Base-by-base conservation (phyloP, 345 rosid species). In the Iberis pinnata region DNA sequence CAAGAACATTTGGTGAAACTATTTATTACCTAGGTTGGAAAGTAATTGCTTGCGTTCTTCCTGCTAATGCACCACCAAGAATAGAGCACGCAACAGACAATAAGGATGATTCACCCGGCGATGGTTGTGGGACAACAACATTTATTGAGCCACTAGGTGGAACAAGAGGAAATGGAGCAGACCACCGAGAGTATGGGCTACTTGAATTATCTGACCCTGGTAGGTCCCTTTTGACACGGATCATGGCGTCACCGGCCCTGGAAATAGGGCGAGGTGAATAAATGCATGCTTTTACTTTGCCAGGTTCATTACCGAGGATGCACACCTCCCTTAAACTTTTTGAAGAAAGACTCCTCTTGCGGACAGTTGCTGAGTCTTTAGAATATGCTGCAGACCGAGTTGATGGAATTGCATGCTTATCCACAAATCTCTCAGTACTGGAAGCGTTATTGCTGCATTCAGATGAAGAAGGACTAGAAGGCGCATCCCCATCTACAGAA, bases 71-170 rank as follows among this genome's bases (percentile, higher is more conserved):
- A 41, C 84, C 95, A 72, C 74, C 72, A 73, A 86, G 65, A 41
- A 74, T 70, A 71, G 73, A 74, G 53, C 82, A 74, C 32, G 94
- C 73, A 27, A 78, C 87, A 51, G 98, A 90, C 62, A 90, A 66
- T 63, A 89, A 70, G 63, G 71, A 76, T 63, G 86, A 86, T 61
- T 80, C 84, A 73, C 75, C 76, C 40, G 83, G 76, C 33, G 72
- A 60, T 43, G 76, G 69, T 63, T 76, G 77, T 18, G 87, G 97
- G 60, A 89, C 76, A 73, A 82, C 74, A 43, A 89, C 78, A 75
- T 71, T 82, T 26, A 67, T 76, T 61, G 94, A 86, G 58, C 97
- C 95, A 75, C 88, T 81, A 35, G 88, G 77, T 46, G 86, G 88
- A 63, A 75, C 75, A 60, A 89, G 84, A 55, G 76, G 80, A 75